phyloP scores from a whole-genome alignment of 2,329 filamentous ascomycete species.

The Sarocladiaceae sp. region DNA sequence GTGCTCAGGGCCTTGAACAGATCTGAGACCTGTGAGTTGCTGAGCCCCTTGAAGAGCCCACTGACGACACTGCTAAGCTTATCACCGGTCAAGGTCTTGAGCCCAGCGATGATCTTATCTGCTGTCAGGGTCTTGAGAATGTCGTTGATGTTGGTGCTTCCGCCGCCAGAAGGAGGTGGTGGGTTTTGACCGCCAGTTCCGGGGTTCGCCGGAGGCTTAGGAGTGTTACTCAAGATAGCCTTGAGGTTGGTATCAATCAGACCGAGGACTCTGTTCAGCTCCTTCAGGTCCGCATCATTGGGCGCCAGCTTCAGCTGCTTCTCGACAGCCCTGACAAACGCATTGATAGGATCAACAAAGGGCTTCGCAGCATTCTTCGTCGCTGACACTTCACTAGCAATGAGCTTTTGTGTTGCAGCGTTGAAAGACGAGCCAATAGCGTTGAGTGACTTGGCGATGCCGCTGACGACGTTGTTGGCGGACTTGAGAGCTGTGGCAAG shows the following conservation, averaged over 20 bases:
- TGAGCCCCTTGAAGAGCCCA: not conserved
- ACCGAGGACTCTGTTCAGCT: not conserved
- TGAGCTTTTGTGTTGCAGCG: not conserved
- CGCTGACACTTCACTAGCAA: not conserved
- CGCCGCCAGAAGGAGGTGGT: not conserved
- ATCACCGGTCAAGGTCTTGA: not conserved
- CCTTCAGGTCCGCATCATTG: not conserved
- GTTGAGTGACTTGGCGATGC: not conserved
- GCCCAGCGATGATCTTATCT: not conserved
- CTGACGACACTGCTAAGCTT: conserved; percentile 5
- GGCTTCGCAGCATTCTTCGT: conserved; percentile 2
- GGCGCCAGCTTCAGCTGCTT: not conserved
- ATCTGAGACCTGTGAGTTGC: not conserved
- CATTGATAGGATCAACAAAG: conserved; percentile 6
- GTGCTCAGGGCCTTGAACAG: not conserved
- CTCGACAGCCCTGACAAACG: not conserved
- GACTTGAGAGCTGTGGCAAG: not conserved
- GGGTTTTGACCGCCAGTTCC: not conserved
- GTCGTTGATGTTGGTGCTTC: conserved; percentile 1
- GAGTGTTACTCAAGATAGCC: not conserved
- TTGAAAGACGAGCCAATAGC: not conserved
- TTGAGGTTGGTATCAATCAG: not conserved
- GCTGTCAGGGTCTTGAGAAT: not conserved
- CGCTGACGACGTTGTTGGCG: not conserved
- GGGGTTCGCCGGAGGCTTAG: not conserved